phyloP scores from a whole-genome alignment of 2,329 filamentous ascomycete species.

The Pseudopyricularia javanii region DNA sequence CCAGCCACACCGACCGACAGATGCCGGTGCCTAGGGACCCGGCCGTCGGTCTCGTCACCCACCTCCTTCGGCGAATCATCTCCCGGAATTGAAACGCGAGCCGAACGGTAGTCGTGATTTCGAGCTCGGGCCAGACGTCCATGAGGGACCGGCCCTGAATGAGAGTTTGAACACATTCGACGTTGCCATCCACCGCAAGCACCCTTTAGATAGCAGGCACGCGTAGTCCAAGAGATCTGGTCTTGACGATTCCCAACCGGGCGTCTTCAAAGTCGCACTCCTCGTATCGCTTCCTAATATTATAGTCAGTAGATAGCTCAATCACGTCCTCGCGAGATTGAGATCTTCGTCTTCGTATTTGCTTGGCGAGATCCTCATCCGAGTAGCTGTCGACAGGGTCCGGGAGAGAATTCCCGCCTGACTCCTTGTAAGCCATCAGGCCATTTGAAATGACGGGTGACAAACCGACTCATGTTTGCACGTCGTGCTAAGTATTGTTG shows the following conservation, averaged over 20 bases:
- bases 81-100: neutral
- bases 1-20: neutral
- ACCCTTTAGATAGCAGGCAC: neutral
- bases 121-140: neutral
- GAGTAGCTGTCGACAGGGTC: no score
- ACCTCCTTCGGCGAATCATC: neutral
- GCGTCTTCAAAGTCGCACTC: no score
- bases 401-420: no score
- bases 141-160: neutral
- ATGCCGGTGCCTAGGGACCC: neutral
- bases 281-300: no score
- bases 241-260: neutral
- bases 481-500: no score
- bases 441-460: no score
- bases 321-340: no score
- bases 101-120: neutral
- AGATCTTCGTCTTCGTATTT: no score
- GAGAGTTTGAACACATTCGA: neutral
- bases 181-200: neutral
- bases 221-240: neutral
- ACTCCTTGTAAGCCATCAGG: no score
- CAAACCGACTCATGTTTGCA: no score
- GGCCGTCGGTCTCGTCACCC: neutral
- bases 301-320: no score
- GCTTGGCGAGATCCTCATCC: no score